These are phyloP conservation scores for Carnegiea gigantea DNA, from an alignment of 179 eudicot species.

Conservation along the genomic window DNA sequence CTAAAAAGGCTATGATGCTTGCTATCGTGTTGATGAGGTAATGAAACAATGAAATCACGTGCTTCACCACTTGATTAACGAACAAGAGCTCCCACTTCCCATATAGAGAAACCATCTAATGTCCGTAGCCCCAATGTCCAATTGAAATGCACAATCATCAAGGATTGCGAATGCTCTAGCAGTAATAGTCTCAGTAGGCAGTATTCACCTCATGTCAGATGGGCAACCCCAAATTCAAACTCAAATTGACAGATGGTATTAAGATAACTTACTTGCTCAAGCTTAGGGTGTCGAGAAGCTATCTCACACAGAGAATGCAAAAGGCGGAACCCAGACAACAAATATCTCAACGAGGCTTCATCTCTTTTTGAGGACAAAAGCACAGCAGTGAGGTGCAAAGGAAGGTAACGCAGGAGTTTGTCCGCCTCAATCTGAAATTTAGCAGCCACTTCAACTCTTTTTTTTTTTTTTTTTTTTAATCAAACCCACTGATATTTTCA, in stretches of 20 bases:
- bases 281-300: conserved; percentile 73
- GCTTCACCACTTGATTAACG: not conserved
- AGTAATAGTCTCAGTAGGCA: not conserved
- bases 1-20: not conserved
- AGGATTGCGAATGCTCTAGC: not conserved
- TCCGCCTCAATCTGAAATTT: conserved; percentile 74
- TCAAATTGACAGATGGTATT: not conserved
- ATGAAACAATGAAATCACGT: not conserved
- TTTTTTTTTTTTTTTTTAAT: no score
- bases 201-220: not conserved
- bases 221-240: not conserved
- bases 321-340: conserved; percentile 71
- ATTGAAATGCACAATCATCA: not conserved
- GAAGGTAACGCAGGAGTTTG: conserved; percentile 64
- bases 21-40: not conserved
- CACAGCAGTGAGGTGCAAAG: conserved; percentile 74
- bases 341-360: conserved; percentile 56
- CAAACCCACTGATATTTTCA: not conserved
- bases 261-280: conserved; percentile 65
- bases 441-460: conserved; percentile 8
- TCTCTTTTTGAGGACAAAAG: conserved; percentile 56
- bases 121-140: not conserved
- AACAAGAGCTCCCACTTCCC: not conserved
- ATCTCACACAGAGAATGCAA: conserved; percentile 75
- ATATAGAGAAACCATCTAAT: not conserved